These are phyloP conservation scores for Avicennia marina DNA, from an alignment of 257 asterid genomes.

Conservation along the genomic window DNA sequence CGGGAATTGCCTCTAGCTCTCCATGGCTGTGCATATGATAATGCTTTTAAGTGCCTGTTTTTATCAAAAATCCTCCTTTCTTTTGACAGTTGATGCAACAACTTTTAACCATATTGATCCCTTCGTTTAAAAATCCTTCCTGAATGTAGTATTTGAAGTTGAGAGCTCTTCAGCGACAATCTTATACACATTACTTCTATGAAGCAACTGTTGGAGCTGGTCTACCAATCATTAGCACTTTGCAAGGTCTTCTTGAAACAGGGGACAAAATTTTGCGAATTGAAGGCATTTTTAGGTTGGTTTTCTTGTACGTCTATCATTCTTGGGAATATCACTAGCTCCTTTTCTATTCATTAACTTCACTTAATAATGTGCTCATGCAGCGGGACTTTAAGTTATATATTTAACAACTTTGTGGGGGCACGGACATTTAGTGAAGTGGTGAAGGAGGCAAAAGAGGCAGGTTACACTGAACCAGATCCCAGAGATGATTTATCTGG, in stretches of 20 bases:
- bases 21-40: not conserved
- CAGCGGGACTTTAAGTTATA: slow-evolving; percentile 97
- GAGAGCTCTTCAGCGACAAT: slow-evolving; percentile 88
- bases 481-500: slow-evolving; percentile 99
- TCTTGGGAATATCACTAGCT: not conserved
- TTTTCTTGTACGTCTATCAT: slow-evolving; percentile 3
- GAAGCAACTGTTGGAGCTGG: slow-evolving; percentile 99
- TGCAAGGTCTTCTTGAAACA: slow-evolving; percentile 93
- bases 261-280: slow-evolving; percentile 86
- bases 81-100: not conserved
- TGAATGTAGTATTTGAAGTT: slow-evolving; percentile 76
- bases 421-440: slow-evolving; percentile 89
- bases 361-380: slow-evolving; percentile 17
- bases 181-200: slow-evolving; percentile 91
- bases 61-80: not conserved
- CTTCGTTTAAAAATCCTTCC: not conserved
- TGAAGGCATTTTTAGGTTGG: slow-evolving; percentile 97
- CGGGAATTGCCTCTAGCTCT: slow-evolving; percentile 3
- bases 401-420: slow-evolving; percentile 89
- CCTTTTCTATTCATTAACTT: slow-evolving; percentile 18
- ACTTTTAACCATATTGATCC: not conserved
- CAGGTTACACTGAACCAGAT: slow-evolving; percentile 98
- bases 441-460: slow-evolving; percentile 87
- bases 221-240: slow-evolving; percentile 88
- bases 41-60: not conserved